Evolutionary conservation across 768 basidiomycete genomes (phyloP).

Genomic region (Russula compacta): DNA sequence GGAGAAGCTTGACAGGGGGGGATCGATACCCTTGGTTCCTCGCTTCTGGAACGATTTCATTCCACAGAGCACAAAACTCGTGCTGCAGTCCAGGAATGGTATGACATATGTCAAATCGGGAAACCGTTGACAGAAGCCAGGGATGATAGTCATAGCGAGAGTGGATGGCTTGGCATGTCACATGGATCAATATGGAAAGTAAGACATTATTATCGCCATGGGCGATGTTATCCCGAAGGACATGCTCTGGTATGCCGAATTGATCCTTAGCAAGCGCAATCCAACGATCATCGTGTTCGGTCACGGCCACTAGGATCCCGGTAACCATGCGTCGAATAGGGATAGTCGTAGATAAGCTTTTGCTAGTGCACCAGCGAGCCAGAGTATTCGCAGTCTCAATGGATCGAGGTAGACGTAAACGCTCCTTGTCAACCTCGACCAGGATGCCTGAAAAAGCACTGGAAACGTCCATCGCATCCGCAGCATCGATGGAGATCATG

Average conservation of each 20-base stretch:
- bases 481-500: not conserved
- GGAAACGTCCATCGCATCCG: not conserved
- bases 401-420: not conserved
- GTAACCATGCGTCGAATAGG: not conserved
- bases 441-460: no score
- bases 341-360: accelerated
- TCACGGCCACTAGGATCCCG: not conserved
- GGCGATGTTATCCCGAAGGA: not conserved
- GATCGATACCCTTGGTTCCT: not conserved
- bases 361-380: not conserved
- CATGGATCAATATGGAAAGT: not conserved
- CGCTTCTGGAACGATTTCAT: not conserved
- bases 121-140: not conserved
- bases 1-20: not conserved
- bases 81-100: not conserved
- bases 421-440: not conserved
- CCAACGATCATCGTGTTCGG: not conserved
- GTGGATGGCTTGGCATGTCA: not conserved
- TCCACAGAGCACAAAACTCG: not conserved
- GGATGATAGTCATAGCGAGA: no score
- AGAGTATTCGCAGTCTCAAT: not conserved
- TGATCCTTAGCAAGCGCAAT: not conserved
- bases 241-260: not conserved
- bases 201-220: not conserved
- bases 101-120: not conserved